Conservation (phyloP, 2,329 filamentous ascomycete genomes). For the Fusarium sp. region DNA sequence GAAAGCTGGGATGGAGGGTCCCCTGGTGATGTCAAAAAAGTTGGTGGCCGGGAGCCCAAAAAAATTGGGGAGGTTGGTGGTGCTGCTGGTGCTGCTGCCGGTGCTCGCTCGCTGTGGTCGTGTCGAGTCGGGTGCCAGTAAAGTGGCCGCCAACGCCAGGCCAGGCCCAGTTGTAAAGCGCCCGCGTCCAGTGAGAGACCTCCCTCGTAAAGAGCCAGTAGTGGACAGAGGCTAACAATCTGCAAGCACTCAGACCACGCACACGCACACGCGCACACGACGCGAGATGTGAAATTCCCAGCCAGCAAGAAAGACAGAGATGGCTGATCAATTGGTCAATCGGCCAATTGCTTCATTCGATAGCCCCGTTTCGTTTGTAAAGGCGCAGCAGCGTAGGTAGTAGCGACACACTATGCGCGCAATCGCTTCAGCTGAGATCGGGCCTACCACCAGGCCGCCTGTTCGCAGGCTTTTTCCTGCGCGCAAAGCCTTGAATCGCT, state of each 20-base stretch:
- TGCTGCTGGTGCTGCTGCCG: not conserved
- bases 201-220: conserved; percentile 27
- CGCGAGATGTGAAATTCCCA: conserved; percentile 10
- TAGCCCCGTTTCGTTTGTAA: not conserved
- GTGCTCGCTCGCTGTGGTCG: not conserved
- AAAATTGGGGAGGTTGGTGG: conserved; percentile 35
- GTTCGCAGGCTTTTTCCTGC: conserved; percentile 10
- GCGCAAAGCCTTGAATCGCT: not conserved
- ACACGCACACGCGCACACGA: conserved; percentile 13
- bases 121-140: conserved; percentile 1
- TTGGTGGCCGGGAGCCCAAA: conserved; percentile 45
- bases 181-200: conserved; percentile 18
- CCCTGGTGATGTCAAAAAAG: conserved; percentile 47
- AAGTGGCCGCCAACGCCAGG: conserved; percentile 30
- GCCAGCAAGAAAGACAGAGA: not conserved
- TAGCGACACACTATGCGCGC: conserved; percentile 6
- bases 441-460: not conserved
- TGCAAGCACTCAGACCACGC: conserved; percentile 29
- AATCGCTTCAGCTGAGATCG: conserved; percentile 13
- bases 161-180: conserved; percentile 24
- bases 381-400: not conserved
- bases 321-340: not conserved
- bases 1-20: conserved; percentile 12
- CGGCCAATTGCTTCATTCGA: conserved; percentile 14
- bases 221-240: conserved; percentile 11